phyloP scores from a whole-genome alignment of 2,329 filamentous ascomycete species.

The Penicillium psychrosexuale region DNA sequence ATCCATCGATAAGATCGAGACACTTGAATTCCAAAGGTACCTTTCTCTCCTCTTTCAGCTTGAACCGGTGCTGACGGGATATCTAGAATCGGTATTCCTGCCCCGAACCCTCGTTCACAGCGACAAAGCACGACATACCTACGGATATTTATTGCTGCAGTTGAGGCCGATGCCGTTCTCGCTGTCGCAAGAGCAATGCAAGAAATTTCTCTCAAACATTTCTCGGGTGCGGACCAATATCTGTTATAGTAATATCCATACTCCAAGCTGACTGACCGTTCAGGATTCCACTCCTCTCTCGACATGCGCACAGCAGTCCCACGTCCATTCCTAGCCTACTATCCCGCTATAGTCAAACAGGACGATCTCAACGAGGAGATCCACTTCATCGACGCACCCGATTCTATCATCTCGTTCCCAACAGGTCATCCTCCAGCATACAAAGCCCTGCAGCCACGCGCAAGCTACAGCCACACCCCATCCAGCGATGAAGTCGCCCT shows the following conservation, averaged over 20 bases:
- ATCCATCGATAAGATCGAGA: conserved; percentile 43
- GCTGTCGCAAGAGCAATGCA: conserved; percentile 31
- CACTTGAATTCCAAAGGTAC: conserved; percentile 53
- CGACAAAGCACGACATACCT: conserved; percentile 46
- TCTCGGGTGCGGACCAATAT: conserved; percentile 25
- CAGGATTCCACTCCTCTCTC: conserved; percentile 44
- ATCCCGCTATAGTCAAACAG: conserved; percentile 38
- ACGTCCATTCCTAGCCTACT: conserved; percentile 43
- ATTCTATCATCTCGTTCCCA: conserved; percentile 1
- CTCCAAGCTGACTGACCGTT: background rate
- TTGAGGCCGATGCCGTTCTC: conserved; percentile 25
- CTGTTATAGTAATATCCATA: background rate
- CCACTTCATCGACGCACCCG: conserved; percentile 18
- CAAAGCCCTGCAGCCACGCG: conserved; percentile 8
- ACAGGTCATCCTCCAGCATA: conserved; percentile 21
- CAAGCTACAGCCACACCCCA: conserved; percentile 22
- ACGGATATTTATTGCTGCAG: conserved; percentile 45
- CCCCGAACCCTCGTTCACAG: conserved; percentile 41
- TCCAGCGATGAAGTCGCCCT: conserved; percentile 19
- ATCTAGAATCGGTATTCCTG: conserved; percentile 37
- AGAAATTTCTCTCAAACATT: conserved; percentile 46
- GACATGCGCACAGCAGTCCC: conserved; percentile 44
- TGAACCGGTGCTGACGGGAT: background rate
- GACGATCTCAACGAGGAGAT: conserved; percentile 28
- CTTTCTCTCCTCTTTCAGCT: background rate